Evolutionary conservation across 306 rosid genomes (phyloP).

Genomic region (Astragalus membranaceus): DNA sequence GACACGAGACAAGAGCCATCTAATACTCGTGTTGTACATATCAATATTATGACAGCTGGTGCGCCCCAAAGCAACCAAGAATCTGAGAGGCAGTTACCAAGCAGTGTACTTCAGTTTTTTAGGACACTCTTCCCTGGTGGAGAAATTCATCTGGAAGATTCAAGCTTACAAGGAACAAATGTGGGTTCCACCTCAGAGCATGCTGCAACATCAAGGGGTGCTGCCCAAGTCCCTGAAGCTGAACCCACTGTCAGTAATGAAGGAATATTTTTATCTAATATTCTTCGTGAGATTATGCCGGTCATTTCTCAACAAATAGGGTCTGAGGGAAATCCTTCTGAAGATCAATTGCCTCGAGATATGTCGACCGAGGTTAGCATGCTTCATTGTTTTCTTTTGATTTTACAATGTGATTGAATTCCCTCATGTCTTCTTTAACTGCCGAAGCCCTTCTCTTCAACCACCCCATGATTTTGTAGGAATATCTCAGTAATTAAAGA

Average conservation of each 20-base stretch:
- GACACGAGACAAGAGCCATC: conserved; percentile 42
- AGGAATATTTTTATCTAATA: conserved; percentile 71
- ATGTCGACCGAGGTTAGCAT: conserved; percentile 50
- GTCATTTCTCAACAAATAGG: conserved; percentile 52
- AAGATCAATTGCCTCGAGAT: conserved; percentile 32
- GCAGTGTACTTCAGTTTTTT: conserved; percentile 48
- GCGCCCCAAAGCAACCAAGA: conserved; percentile 63
- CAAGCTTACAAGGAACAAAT: conserved; percentile 47
- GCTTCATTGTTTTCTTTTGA: not conserved
- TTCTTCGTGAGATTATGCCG: conserved; percentile 83
- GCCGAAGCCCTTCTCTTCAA: not conserved
- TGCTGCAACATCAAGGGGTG: conserved; percentile 43
- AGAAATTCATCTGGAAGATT: conserved; percentile 78
- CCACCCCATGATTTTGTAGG: not conserved
- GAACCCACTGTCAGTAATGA: conserved; percentile 61
- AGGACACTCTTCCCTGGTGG: conserved; percentile 79
- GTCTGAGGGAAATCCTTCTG: conserved; percentile 42
- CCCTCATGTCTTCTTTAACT: conserved; percentile 3
- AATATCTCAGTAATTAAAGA: conserved; percentile 8
- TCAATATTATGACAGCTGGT: conserved; percentile 64
- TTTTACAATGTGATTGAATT: not conserved
- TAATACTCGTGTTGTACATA: conserved; percentile 47
- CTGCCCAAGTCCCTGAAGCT: conserved; percentile 43
- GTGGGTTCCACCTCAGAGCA: conserved; percentile 37
- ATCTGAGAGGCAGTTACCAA: conserved; percentile 68